These are phyloP conservation scores for Neurospora cerealis DNA, from an alignment of 495 filamentous ascomycete species.

Conservation along the genomic window DNA sequence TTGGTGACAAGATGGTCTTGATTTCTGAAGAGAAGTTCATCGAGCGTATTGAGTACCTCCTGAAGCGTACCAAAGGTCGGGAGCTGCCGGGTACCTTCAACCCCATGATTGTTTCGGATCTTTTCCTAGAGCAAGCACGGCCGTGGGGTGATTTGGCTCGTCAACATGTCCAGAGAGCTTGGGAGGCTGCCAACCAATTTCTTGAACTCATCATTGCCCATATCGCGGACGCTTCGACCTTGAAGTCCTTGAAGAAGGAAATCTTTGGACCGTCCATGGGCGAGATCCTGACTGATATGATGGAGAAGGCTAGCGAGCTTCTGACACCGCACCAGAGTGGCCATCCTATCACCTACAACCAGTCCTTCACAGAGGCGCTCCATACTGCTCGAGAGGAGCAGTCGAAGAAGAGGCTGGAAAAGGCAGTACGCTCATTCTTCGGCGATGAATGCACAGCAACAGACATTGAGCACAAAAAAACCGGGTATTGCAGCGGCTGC, in stretches of 20 bases:
- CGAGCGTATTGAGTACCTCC: slow-evolving; percentile 20
- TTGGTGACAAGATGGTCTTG: background rate
- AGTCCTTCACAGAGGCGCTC: slow-evolving; percentile 40
- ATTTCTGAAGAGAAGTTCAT: slow-evolving; percentile 21
- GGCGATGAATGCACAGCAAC: background rate
- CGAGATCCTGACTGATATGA: slow-evolving; percentile 9
- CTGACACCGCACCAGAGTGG: slow-evolving; percentile 23
- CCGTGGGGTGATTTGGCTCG: slow-evolving; percentile 27
- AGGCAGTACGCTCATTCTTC: slow-evolving; percentile 13
- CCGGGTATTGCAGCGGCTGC: background rate
- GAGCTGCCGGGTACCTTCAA: slow-evolving; percentile 40
- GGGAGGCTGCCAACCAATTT: slow-evolving; percentile 14
- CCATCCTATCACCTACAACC: slow-evolving; percentile 50
- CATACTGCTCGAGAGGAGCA: slow-evolving; percentile 28
- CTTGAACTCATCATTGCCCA: slow-evolving; percentile 17
- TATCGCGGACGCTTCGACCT: slow-evolving; percentile 22
- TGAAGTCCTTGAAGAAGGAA: slow-evolving; percentile 16
- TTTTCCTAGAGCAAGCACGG: slow-evolving; percentile 33
- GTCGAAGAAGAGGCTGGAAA: slow-evolving; percentile 8
- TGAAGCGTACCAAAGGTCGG: slow-evolving; percentile 23
- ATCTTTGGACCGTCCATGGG: slow-evolving; percentile 24
- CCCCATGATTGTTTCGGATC: slow-evolving; percentile 34
- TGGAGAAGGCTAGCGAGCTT: slow-evolving; percentile 24
- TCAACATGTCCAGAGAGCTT: slow-evolving; percentile 15
- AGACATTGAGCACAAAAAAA: background rate